phyloP scores from a whole-genome alignment of 805 yeast species.

The Priceomyces castillae region DNA sequence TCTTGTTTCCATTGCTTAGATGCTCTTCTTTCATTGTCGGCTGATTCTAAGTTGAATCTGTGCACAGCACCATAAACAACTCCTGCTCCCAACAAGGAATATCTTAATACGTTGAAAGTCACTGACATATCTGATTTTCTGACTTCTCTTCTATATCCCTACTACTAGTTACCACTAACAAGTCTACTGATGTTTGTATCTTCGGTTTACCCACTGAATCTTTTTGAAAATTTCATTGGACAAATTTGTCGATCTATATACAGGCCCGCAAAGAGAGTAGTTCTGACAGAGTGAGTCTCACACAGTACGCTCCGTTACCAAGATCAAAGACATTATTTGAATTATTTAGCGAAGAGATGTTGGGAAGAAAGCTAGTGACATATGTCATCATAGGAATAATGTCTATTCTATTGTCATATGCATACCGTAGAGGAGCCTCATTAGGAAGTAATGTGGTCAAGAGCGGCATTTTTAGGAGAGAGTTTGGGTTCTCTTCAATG shows the following conservation, averaged over 20 bases:
- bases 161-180: neutral
- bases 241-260: slow-evolving; percentile 4
- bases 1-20: slow-evolving; percentile 58
- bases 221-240: slow-evolving; percentile 11
- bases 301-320: neutral
- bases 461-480: slow-evolving; percentile 12
- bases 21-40: slow-evolving; percentile 58
- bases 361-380: slow-evolving; percentile 6
- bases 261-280: neutral
- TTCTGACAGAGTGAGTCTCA: neutral
- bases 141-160: neutral
- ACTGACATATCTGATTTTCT: slow-evolving; percentile 26
- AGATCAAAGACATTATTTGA: neutral
- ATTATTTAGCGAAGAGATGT: neutral
- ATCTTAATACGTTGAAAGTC: slow-evolving; percentile 75
- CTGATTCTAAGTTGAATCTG: slow-evolving; percentile 63
- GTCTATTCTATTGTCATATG: slow-evolving; percentile 19
- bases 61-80: slow-evolving; percentile 84
- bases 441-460: slow-evolving; percentile 8
- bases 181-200: neutral
- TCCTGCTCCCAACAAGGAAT: slow-evolving; percentile 88
- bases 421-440: slow-evolving; percentile 13
- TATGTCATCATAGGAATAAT: slow-evolving; percentile 15
- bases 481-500: slow-evolving; percentile 20
- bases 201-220: neutral